Conservation (phyloP, 148 eudicot species). For the Dianthus caryophyllus region DNA sequence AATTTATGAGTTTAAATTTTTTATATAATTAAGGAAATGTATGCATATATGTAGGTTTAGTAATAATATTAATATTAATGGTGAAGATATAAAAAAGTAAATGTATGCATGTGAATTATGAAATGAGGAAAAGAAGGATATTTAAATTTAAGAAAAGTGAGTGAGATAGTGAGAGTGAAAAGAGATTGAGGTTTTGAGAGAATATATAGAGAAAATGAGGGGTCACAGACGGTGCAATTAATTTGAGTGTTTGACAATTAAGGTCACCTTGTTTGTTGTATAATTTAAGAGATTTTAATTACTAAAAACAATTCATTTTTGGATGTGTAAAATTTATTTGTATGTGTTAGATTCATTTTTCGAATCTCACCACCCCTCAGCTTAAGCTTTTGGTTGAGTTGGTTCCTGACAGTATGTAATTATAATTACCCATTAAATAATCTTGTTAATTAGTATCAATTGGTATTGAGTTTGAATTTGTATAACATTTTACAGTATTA, state of each 20-base stretch:
- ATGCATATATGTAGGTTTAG: too few species aligned
- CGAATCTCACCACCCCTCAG: too few species aligned
- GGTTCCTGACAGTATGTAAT: too few species aligned
- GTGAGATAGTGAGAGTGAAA: slow-evolving; percentile 6
- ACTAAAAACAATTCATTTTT: too few species aligned
- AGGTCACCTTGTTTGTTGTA: slow-evolving; percentile 6
- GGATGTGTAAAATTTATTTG: too few species aligned
- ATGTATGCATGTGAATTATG: background rate
- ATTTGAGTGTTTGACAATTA: slow-evolving; percentile 28
- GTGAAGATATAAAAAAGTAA: too few species aligned
- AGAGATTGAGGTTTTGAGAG: slow-evolving; percentile 4
- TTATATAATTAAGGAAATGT: background rate
- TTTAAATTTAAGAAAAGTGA: background rate
- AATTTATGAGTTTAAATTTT: too few species aligned
- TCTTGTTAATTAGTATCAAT: background rate
- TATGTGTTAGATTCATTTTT: too few species aligned
- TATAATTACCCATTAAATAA: background rate
- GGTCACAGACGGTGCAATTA: slow-evolving; percentile 34
- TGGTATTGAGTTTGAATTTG: background rate
- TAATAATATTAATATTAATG: too few species aligned
- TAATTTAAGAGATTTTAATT: background rate
- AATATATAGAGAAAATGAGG: slow-evolving; percentile 15
- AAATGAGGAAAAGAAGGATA: background rate
- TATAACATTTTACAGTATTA: too few species aligned
- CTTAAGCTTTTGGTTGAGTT: too few species aligned